Base-by-base conservation (phyloP, 2,329 filamentous ascomycete genomes). In the Calycina herbarum region DNA sequence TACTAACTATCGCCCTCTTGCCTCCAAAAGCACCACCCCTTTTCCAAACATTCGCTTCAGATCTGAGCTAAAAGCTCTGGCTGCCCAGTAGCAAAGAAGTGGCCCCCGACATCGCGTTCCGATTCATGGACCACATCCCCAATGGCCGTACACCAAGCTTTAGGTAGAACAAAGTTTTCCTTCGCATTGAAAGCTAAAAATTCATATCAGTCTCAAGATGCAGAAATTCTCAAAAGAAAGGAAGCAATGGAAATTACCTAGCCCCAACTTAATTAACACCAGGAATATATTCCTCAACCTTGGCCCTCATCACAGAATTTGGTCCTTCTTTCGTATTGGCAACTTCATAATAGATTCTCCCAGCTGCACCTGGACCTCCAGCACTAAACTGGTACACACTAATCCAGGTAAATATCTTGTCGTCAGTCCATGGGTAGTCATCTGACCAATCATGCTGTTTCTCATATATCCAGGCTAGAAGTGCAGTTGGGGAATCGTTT, bases 381-480 rank as follows among this genome's bases (percentile, higher is more conserved):
- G 79, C 83, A 10, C 85, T 88, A 77, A 93, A 93, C 74, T 84
- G 86, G 75, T 94, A 94, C 48, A 94, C 83, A 59, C 82, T 86
- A 0, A 93, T 78, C 91, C 90, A 94, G 0, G 87, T 91, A 31
- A 92, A 78, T 7, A 94, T 83, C 77, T 94, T 90, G 64, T 93
- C 89, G 67, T 92, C 88, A 0, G 86, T 89, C 90, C 90, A 94
- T 0, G 84, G 79, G 73, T 93, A 93, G 0, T 71, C 72, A 71
- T 94, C 90, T 0, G 87, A 87, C 91, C 91, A 94, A 71, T 91
- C 88, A 69, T 89, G 86, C 42, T 94, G 78, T 75, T 94, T 94
- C 78, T 94, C 92, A 70, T 91, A 91, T 40, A 94, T 87, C 92
- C 92, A 95, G 0, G 89, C 86, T 1, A 94, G 79, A 2, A 93